Evolutionary conservation across 495 filamentous ascomycete species (phyloP).

Genomic region (Aspergillus sparsus): DNA sequence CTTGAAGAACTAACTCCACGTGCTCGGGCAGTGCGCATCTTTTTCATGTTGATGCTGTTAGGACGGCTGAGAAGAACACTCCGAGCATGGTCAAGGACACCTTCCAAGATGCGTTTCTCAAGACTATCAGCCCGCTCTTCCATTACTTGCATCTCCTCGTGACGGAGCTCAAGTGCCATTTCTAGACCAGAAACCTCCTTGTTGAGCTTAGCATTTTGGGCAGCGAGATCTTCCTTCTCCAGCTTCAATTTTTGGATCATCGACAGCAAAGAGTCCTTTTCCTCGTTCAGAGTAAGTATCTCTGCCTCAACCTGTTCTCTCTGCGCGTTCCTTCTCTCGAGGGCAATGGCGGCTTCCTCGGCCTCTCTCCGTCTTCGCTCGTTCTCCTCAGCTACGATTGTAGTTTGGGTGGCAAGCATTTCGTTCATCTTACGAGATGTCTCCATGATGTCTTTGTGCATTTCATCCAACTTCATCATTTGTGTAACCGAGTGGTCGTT

Average conservation of each 20-base stretch:
- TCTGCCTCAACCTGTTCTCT: slow-evolving; percentile 76
- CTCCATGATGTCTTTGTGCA: slow-evolving; percentile 82
- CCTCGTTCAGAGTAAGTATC: slow-evolving; percentile 62
- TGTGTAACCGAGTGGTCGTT: slow-evolving; percentile 53
- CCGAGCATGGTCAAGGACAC: slow-evolving; percentile 92
- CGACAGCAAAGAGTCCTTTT: slow-evolving; percentile 62
- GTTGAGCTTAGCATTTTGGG: slow-evolving; percentile 72
- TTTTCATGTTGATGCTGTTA: slow-evolving; percentile 68
- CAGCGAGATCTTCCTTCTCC: slow-evolving; percentile 70
- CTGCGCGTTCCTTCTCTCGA: slow-evolving; percentile 77
- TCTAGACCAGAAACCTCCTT: slow-evolving; percentile 86
- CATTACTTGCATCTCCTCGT: slow-evolving; percentile 88
- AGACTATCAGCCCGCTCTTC: slow-evolving; percentile 81
- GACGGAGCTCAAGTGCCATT: slow-evolving; percentile 81
- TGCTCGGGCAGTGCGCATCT: slow-evolving; percentile 58
- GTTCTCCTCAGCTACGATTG: slow-evolving; percentile 73
- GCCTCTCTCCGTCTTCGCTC: slow-evolving; percentile 78
- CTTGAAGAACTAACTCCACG: slow-evolving; percentile 46
- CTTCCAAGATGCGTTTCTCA: slow-evolving; percentile 89
- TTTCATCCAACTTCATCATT: slow-evolving; percentile 79
- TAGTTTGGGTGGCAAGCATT: slow-evolving; percentile 79
- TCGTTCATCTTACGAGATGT: slow-evolving; percentile 85
- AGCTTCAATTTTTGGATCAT: slow-evolving; percentile 58
- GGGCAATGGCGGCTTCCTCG: slow-evolving; percentile 75
- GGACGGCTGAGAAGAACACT: slow-evolving; percentile 70